Evolutionary conservation across 305 asterid genomes (phyloP).

Genomic region (Stenogyne calaminthoides): DNA sequence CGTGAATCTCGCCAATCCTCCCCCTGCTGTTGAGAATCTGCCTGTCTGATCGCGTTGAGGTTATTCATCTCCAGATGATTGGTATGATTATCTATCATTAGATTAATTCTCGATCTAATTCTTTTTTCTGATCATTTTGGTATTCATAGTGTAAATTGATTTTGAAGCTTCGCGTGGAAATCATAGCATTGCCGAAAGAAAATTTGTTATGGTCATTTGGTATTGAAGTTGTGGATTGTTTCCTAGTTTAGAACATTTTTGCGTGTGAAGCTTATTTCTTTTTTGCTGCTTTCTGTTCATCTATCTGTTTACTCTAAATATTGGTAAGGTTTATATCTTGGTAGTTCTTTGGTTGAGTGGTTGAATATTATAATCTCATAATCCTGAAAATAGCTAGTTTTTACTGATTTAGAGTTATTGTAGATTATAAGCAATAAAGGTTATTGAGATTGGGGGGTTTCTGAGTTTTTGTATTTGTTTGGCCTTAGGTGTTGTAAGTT

Average conservation of each 20-base stretch:
- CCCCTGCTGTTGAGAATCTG: conserved; percentile 61
- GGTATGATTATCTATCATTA: conserved; percentile 27
- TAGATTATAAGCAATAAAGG: not conserved
- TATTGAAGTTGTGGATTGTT: not conserved
- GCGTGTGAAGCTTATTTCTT: conserved; percentile 2
- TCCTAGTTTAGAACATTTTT: conserved; percentile 1
- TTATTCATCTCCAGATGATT: conserved; percentile 25
- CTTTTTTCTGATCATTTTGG: not conserved
- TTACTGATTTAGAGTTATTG: not conserved
- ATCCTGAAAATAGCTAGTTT: not conserved
- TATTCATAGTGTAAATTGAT: not conserved
- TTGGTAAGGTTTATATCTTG: not conserved
- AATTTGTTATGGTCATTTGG: not conserved
- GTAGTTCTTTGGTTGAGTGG: not conserved
- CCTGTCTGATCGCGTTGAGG: conserved; percentile 55
- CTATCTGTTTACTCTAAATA: not conserved
- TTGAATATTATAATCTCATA: not conserved
- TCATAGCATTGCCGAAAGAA: not conserved
- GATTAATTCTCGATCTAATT: not conserved
- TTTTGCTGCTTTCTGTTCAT: not conserved
- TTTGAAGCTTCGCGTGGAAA: conserved; percentile 16
- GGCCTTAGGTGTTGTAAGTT: not conserved
- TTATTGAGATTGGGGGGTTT: not conserved
- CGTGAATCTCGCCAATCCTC: conserved; percentile 20
- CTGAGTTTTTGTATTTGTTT: not conserved